Evolutionary conservation across 192 early-diverging fungal species (phyloP).

Genomic region (Backusella psychrophila): DNA sequence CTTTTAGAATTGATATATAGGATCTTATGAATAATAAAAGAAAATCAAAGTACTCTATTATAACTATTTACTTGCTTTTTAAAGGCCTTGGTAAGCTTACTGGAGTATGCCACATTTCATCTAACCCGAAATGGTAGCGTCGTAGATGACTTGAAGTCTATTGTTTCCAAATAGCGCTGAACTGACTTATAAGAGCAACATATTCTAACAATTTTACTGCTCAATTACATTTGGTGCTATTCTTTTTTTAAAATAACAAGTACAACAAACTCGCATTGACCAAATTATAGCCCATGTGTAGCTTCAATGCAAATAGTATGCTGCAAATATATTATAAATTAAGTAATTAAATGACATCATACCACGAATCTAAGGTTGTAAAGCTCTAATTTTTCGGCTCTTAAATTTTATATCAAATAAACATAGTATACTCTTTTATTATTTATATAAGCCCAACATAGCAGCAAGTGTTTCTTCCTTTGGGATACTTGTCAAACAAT

Average conservation of each 20-base stretch:
- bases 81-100: too few relatives aligned
- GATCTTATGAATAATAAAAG: neutral
- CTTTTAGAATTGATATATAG: neutral
- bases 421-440: too few relatives aligned
- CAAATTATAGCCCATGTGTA: neutral
- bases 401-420: too few relatives aligned
- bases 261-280: neutral
- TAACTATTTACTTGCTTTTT: too few relatives aligned
- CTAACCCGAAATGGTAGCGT: neutral
- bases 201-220: neutral
- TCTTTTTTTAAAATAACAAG: neutral
- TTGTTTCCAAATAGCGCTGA: neutral
- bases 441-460: neutral
- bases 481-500: neutral
- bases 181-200: too few relatives aligned
- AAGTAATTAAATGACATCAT: too few relatives aligned
- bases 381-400: too few relatives aligned
- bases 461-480: slow-evolving; percentile 5
- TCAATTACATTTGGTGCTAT: neutral
- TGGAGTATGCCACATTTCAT: neutral
- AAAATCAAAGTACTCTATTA: neutral
- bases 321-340: neutral
- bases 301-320: neutral
- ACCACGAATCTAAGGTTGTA: too few relatives aligned
- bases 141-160: neutral